Conservation (phyloP, 306 rosid species). For the Corylus heterophylla region DNA sequence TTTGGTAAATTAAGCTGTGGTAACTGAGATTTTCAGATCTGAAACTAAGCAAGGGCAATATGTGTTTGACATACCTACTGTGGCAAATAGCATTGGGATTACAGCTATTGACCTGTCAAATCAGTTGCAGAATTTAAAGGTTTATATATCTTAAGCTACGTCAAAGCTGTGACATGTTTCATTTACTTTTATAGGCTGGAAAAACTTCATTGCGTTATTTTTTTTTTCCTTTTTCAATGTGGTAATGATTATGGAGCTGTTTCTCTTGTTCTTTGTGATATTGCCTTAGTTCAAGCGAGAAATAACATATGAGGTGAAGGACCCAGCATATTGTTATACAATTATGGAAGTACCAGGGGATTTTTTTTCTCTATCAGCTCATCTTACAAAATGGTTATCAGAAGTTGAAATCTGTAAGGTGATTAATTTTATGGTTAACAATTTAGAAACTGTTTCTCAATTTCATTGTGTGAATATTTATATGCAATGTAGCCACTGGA, state of each 20-base stretch:
- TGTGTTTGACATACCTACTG: conserved; percentile 69
- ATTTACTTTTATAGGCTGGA: conserved; percentile 9
- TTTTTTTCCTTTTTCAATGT: neutral
- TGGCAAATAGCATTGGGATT: conserved; percentile 73
- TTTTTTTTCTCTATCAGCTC: conserved; percentile 63
- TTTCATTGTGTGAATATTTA: neutral
- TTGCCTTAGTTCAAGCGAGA: conserved; percentile 72
- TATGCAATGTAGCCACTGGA: neutral
- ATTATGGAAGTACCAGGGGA: conserved; percentile 62
- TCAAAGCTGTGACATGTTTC: conserved; percentile 9
- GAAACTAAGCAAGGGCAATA: conserved; percentile 82
- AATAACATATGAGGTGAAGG: conserved; percentile 86
- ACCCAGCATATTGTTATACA: conserved; percentile 74
- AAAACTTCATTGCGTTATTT: neutral
- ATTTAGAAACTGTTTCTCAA: neutral
- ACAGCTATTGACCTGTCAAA: conserved; percentile 56
- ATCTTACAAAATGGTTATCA: conserved; percentile 77
- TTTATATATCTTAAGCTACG: conserved; percentile 16
- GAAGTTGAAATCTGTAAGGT: conserved; percentile 91
- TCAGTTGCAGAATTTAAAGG: conserved; percentile 77
- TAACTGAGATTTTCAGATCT: conserved; percentile 58
- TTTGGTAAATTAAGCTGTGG: conserved; percentile 22
- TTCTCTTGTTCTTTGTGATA: conserved; percentile 17
- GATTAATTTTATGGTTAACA: conserved; percentile 10
- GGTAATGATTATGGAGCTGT: conserved; percentile 12